A percentile compares a stretch with the other conserved stretches of the same genome.
Evolutionary conservation across 495 filamentous ascomycete species (phyloP).

Genomic region (Hypoxylon cercidicola): DNA sequence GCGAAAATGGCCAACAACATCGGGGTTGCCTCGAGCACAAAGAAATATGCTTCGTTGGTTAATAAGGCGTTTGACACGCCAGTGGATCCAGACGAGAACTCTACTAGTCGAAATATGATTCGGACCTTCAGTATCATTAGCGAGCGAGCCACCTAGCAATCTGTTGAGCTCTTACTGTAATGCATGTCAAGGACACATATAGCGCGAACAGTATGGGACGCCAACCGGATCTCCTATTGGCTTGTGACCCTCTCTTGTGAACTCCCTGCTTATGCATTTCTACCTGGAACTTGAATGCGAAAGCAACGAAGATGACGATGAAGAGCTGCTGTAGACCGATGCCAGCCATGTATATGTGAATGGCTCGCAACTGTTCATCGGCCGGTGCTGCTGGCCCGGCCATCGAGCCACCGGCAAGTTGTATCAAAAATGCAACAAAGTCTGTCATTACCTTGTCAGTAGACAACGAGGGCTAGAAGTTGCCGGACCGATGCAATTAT

Average conservation of each 20-base stretch:
- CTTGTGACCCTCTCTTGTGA: slow-evolving; percentile 19
- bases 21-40: slow-evolving; percentile 61
- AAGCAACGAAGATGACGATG: slow-evolving; percentile 56
- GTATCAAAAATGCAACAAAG: slow-evolving; percentile 68
- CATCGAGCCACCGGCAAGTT: slow-evolving; percentile 61
- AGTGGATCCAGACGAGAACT: slow-evolving; percentile 59
- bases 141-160: not conserved
- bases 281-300: slow-evolving; percentile 56
- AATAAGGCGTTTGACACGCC: slow-evolving; percentile 55
- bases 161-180: slow-evolving; percentile 48
- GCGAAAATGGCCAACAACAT: slow-evolving; percentile 62
- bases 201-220: slow-evolving; percentile 53
- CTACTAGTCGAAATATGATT: slow-evolving; percentile 66
- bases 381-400: slow-evolving; percentile 30
- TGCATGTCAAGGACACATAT: slow-evolving; percentile 54
- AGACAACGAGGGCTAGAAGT: not conserved
- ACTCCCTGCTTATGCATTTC: slow-evolving; percentile 30
- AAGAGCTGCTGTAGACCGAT: slow-evolving; percentile 62
- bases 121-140: slow-evolving; percentile 51
- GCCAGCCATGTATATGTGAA: slow-evolving; percentile 64
- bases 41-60: slow-evolving; percentile 61
- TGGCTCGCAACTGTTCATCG: slow-evolving; percentile 46
- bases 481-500: too few species aligned
- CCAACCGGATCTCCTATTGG: slow-evolving; percentile 50
- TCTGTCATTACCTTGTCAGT: slow-evolving; percentile 39